These are phyloP conservation scores for Corylus heterophylla DNA, from an alignment of 306 rosid species.

Conservation along the genomic window DNA sequence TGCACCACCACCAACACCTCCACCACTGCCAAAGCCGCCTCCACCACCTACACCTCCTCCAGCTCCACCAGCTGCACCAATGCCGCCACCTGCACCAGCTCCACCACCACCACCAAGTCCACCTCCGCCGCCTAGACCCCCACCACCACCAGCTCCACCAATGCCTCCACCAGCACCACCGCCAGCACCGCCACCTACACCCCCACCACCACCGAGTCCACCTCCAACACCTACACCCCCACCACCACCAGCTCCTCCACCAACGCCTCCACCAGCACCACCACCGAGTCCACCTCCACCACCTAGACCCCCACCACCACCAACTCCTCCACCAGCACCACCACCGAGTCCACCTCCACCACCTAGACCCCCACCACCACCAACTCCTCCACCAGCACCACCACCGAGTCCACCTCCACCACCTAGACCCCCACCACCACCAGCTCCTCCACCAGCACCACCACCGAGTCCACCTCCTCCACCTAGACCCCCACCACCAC, in stretches of 20 bases:
- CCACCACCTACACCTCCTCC: constrained; percentile 36
- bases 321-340: constrained; percentile 17
- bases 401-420: constrained; percentile 34
- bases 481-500: constrained; percentile 9
- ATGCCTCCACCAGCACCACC: constrained; percentile 17
- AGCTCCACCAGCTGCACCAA: constrained; percentile 23
- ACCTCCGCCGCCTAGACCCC: constrained; percentile 17
- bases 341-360: constrained; percentile 31
- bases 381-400: constrained; percentile 25
- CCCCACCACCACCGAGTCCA: constrained; percentile 19
- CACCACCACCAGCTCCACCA: constrained; percentile 35
- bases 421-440: constrained; percentile 24
- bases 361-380: constrained; percentile 25
- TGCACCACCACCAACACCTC: constrained; percentile 29
- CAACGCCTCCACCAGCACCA: neutral
- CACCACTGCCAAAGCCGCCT: neutral
- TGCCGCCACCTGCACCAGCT: constrained; percentile 27
- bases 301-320: constrained; percentile 20
- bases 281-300: neutral
- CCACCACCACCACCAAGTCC: constrained; percentile 37
- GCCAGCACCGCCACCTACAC: constrained; percentile 23
- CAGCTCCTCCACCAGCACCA: constrained; percentile 5
- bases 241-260: constrained; percentile 30
- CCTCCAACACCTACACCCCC: constrained; percentile 31
- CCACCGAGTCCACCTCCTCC: constrained; percentile 24